phyloP scores from a whole-genome alignment of 139 green algal species.

The Haematococcus lacustris region DNA sequence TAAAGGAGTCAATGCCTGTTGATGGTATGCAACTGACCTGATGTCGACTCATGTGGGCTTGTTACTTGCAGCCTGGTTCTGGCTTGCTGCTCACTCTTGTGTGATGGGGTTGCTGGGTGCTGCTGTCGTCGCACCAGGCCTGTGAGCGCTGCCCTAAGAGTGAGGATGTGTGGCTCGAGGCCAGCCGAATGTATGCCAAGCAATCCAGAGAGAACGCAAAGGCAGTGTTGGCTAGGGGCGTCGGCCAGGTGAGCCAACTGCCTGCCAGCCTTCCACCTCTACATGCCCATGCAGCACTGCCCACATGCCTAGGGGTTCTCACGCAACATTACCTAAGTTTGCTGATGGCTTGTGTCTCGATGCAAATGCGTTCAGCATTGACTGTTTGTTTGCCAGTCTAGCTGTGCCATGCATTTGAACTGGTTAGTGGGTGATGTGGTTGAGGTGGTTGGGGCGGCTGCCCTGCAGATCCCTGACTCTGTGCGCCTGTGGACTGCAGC shows the following conservation, averaged over 20 bases:
- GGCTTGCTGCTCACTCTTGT: neutral
- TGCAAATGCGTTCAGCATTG: too few species aligned
- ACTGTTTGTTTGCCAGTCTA: too few species aligned
- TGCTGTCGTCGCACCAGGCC: conserved; percentile 48
- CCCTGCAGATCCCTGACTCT: conserved; percentile 21
- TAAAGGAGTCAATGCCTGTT: too few species aligned
- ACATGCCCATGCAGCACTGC: too few species aligned
- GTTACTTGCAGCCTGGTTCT: neutral
- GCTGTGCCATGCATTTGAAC: too few species aligned
- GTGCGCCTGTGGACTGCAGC: conserved; percentile 90
- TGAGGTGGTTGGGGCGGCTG: too few species aligned
- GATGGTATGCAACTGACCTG: too few species aligned
- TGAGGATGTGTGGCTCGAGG: conserved; percentile 98
- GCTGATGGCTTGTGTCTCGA: too few species aligned
- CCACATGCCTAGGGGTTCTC: too few species aligned
- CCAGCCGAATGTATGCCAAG: conserved; percentile 71
- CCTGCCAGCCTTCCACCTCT: conserved; percentile 14
- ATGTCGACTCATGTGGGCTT: neutral
- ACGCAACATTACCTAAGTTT: too few species aligned
- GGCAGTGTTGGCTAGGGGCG: conserved; percentile 80
- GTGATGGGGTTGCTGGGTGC: neutral
- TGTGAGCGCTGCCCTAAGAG: conserved; percentile 88
- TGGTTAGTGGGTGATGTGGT: too few species aligned
- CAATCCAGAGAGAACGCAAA: conserved; percentile 61
- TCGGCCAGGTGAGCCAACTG: conserved; percentile 56